Percentiles rank a stretch among this genome's conserved stretches.
These are phyloP conservation scores for Penicillium sclerotigenum DNA, from an alignment of 2,329 filamentous ascomycete genomes.

Conservation along the genomic window DNA sequence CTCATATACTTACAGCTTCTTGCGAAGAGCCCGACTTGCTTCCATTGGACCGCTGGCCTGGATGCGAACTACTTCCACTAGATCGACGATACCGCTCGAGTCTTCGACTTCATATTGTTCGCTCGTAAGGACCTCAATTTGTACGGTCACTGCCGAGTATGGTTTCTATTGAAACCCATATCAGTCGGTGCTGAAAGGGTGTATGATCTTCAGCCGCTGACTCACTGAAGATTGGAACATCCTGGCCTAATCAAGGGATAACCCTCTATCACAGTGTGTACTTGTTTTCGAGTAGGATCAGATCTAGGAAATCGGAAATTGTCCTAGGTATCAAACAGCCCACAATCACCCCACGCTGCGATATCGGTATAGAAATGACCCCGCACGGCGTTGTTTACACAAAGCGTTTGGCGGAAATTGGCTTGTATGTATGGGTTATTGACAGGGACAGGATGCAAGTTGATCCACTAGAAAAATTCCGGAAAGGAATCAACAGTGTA, in stretches of 20 bases:
- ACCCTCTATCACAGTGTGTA: background rate
- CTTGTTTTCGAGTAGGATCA: background rate
- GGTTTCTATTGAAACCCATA: conserved; percentile 60
- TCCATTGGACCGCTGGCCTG: conserved; percentile 83
- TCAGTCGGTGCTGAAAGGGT: conserved; percentile 1
- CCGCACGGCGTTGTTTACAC: conserved; percentile 15
- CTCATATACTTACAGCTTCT: conserved; percentile 69
- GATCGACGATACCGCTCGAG: conserved; percentile 83
- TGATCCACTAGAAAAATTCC: background rate
- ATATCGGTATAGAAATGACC: conserved; percentile 11
- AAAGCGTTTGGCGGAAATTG: background rate
- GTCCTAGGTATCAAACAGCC: background rate
- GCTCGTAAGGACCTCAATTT: conserved; percentile 83
- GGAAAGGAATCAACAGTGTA: background rate
- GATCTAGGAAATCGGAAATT: background rate
- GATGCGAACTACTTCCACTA: conserved; percentile 89
- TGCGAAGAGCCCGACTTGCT: conserved; percentile 85
- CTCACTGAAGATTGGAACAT: conserved; percentile 40
- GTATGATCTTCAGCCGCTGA: conserved; percentile 1
- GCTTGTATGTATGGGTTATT: background rate
- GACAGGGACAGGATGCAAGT: background rate
- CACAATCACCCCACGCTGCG: conserved; percentile 10
- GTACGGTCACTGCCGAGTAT: conserved; percentile 89
- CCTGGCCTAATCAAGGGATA: conserved; percentile 1
- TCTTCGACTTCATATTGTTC: conserved; percentile 90